Evolutionary conservation across 2,329 filamentous ascomycete genomes (phyloP).

Genomic region (Niveomyces coronatus): DNA sequence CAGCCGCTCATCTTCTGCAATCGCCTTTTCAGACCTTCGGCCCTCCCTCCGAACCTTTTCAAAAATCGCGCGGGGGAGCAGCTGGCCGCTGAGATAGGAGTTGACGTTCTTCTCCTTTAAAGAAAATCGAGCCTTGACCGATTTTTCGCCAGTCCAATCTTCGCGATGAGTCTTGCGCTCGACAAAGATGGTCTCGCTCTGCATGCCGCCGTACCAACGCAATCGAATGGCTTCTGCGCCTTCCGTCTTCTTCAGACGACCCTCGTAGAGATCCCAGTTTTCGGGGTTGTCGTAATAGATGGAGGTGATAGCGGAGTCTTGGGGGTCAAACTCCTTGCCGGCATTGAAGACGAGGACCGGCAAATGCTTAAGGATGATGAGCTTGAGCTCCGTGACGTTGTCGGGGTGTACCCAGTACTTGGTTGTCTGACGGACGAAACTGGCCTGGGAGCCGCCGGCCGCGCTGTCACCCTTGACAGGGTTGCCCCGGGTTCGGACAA

Average conservation of each 20-base stretch:
- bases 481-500: slow-evolving; percentile 86
- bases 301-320: slow-evolving; percentile 91
- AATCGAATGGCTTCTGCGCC: slow-evolving; percentile 93
- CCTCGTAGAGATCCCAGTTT: slow-evolving; percentile 88
- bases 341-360: slow-evolving; percentile 96
- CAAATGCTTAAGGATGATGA: slow-evolving; percentile 94
- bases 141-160: slow-evolving; percentile 98
- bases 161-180: slow-evolving; percentile 97
- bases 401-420: slow-evolving; percentile 99
- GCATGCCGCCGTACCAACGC: slow-evolving; percentile 96
- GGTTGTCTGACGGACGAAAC: slow-evolving; percentile 92
- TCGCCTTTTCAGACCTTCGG: slow-evolving; percentile 86
- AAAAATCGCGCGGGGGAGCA: slow-evolving; percentile 81
- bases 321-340: slow-evolving; percentile 86
- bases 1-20: slow-evolving; percentile 80
- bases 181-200: slow-evolving; percentile 88
- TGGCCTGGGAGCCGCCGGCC: slow-evolving; percentile 85
- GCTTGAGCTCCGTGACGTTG: slow-evolving; percentile 95
- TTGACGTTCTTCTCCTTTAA: slow-evolving; percentile 98
- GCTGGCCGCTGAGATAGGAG: slow-evolving; percentile 71
- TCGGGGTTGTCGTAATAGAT: slow-evolving; percentile 97
- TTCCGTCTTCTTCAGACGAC: slow-evolving; percentile 93
- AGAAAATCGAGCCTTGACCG: slow-evolving; percentile 91
- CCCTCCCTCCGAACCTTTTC: slow-evolving; percentile 93
- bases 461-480: slow-evolving; percentile 86